Percentiles rank a stretch among this genome's conserved stretches.
Evolutionary conservation across 192 early-diverging fungal genomes (phyloP).

Genomic region (Mortierella antarctica): DNA sequence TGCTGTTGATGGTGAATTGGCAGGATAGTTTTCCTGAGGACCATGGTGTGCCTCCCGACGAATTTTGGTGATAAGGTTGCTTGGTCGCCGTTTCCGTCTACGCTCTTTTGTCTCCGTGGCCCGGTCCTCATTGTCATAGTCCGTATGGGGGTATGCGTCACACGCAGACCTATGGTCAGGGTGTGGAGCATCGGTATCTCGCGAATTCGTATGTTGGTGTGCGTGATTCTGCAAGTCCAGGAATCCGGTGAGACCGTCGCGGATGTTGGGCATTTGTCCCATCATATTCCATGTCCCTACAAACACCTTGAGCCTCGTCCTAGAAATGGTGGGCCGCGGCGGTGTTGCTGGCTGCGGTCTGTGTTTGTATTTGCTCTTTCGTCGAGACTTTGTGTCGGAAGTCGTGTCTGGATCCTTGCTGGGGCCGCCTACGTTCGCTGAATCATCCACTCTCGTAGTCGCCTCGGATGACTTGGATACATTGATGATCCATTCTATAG

Average conservation of each 20-base stretch:
- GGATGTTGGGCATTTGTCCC: slow-evolving; percentile 48
- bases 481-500: slow-evolving; percentile 20
- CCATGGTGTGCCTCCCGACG: no score
- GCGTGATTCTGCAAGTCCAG: slow-evolving; percentile 22
- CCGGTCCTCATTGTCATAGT: no score
- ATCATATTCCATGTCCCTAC: slow-evolving; percentile 71
- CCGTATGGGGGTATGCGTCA: no score
- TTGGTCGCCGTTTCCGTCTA: no score
- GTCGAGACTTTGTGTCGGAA: not conserved
- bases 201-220: not conserved
- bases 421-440: not conserved
- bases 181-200: not conserved
- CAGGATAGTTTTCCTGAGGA: no score
- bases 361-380: slow-evolving; percentile 6
- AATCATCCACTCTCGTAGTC: not conserved
- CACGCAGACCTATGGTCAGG: no score
- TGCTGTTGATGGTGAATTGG: no score
- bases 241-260: slow-evolving; percentile 51
- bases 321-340: slow-evolving; percentile 34
- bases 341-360: not conserved
- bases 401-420: not conserved
- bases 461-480: not conserved
- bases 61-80: no score
- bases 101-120: no score
- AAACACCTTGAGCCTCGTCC: slow-evolving; percentile 62